Evolutionary conservation across 768 basidiomycete species (phyloP), one percentile per base, ranked within the genome.

Genomic region (Tricholoma saponaceum): DNA sequence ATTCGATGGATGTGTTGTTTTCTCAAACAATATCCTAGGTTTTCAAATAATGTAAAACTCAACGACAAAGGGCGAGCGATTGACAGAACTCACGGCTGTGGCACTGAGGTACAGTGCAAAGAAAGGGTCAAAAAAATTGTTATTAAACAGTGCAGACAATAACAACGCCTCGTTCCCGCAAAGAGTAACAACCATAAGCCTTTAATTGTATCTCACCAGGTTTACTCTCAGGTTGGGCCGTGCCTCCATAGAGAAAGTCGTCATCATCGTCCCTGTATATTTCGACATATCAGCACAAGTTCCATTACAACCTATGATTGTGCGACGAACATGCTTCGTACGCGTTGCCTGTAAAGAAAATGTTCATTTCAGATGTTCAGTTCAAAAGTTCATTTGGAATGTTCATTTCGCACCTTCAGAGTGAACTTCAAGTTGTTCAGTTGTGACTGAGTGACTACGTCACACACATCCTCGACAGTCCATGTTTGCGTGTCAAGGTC

Each of bases 171-270:
- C 67, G 44, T 59, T 60, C 62, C 61, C 55, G 59, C 26, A 44
- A 32, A 44, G 56, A 60, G 62, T 47, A 58, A 62, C 58, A 64
- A 54, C 49, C 59, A 55, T 57, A 59, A 30, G 56, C 54, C 47
- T 52, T 51, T 56, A 49, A 51, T 37, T 39, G 51, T 59, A 56
- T 75, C 81, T 82, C 74, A 83, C 83, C 79, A 76, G 79, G 74
- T 66, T 71, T 67, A 51, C 70, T 57, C 54, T 72, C 67, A 44
- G 73, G 58, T 58, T 68, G 66, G 8, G 74, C 62, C 43, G 83
- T 74, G 58, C 80, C 80, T 57, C 89, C 89, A 64, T 90, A 91
- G 60, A 90, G 73, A 68, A 87, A 90, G 23, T 89, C 87, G 70
- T 91, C 89, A 66, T 92, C 89, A 73, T 90, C 89, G 68, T 90